phyloP scores from a whole-genome alignment of 1,284 basidiomycete genomes.

The Cutaneotrichosporon cutaneum region DNA sequence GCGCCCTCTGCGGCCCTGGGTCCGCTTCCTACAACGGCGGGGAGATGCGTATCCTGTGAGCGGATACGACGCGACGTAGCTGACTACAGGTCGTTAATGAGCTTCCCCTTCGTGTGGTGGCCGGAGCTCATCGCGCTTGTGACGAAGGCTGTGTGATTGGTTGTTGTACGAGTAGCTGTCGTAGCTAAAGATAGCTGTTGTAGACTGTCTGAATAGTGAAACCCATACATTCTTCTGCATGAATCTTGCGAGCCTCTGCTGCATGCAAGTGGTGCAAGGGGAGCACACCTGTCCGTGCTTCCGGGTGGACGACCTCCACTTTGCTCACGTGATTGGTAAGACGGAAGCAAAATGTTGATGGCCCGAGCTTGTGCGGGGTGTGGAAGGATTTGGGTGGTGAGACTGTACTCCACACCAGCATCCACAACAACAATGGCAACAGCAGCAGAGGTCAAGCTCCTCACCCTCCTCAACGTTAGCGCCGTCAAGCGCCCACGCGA shows the following conservation, averaged over 20 bases:
- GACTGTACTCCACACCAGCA: not conserved
- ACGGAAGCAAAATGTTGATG: slow-evolving; percentile 15
- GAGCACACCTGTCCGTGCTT: too few relatives aligned
- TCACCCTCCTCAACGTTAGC: slow-evolving; percentile 92
- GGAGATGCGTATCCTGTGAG: slow-evolving; percentile 29
- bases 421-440: slow-evolving; percentile 52
- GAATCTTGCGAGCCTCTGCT: not conserved
- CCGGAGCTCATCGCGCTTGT: slow-evolving; percentile 39
- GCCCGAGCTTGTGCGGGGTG: too few relatives aligned
- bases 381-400: slow-evolving; percentile 4
- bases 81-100: slow-evolving; percentile 40
- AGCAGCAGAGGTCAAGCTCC: slow-evolving; percentile 67
- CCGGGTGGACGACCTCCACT: slow-evolving; percentile 13
- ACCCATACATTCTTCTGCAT: too few relatives aligned
- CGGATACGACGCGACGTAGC: too few relatives aligned
- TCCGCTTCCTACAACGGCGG: slow-evolving; percentile 16
- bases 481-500: slow-evolving; percentile 60
- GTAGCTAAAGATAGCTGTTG: too few relatives aligned
- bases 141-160: not conserved
- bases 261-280: too few relatives aligned
- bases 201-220: not conserved
- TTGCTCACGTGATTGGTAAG: not conserved
- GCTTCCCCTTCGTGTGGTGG: slow-evolving; percentile 49
- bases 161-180: not conserved
- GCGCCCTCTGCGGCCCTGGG: slow-evolving; percentile 13